Evolutionary conservation across 1,284 basidiomycete genomes (phyloP).

Genomic region (Uromyces viciae-fabae): DNA sequence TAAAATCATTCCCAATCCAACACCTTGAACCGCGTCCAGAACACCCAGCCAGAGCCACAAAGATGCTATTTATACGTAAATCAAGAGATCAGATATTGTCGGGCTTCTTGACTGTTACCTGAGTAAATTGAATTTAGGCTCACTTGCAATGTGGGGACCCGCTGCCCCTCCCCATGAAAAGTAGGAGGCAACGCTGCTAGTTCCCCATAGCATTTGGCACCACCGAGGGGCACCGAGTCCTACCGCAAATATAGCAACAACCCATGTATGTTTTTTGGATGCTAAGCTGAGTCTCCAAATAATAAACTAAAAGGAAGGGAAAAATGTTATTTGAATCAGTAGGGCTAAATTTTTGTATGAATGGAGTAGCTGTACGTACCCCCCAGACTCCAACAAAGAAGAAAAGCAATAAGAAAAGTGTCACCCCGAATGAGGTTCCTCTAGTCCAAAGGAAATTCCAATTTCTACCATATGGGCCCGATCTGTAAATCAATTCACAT

Average conservation of each 20-base stretch:
- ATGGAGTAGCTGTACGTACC: conserved; percentile 56
- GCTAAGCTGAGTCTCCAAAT: conserved; percentile 73
- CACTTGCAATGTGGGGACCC: conserved; percentile 68
- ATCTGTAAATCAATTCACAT: too few relatives aligned
- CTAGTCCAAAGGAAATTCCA: conserved; percentile 87
- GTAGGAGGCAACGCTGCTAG: conserved; percentile 76
- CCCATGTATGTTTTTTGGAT: conserved; percentile 87
- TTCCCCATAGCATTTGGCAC: conserved; percentile 85
- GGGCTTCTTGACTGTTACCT: neutral
- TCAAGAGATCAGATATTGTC: conserved; percentile 11
- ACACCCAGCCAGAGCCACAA: conserved; percentile 92
- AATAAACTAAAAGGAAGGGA: conserved; percentile 53
- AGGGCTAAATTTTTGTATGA: too few relatives aligned
- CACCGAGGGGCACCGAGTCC: conserved; percentile 84
- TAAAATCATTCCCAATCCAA: conserved; percentile 86
- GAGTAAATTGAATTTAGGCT: neutral
- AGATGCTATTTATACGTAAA: conserved; percentile 61
- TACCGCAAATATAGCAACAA: conserved; percentile 87
- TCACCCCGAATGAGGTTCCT: conserved; percentile 71
- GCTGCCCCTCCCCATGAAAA: conserved; percentile 80
- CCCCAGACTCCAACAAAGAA: conserved; percentile 87
- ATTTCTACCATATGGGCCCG: conserved; percentile 67
- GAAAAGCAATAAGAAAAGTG: conserved; percentile 68
- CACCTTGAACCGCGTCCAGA: conserved; percentile 83
- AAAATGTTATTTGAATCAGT: neutral